Evolutionary conservation across 2,329 filamentous ascomycete genomes (phyloP).

Genomic region (Pseudogymnoascus sp.): DNA sequence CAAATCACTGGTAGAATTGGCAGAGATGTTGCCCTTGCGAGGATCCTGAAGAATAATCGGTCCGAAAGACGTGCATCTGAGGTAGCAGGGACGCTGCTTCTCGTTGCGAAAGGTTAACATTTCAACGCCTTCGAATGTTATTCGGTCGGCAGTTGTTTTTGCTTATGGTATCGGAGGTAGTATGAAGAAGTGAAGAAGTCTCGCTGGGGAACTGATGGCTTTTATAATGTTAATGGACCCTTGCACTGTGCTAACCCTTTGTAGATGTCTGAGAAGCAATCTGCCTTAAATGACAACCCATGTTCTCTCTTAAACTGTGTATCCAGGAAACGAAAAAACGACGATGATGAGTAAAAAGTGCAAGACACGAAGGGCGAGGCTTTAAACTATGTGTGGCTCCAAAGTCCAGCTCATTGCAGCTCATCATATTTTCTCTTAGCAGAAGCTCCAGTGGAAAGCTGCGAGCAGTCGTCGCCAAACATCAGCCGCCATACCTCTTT

Average conservation of each 20-base stretch:
- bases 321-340: background rate
- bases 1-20: background rate
- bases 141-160: background rate
- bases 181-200: background rate
- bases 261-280: background rate
- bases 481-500: constrained; percentile 10
- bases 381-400: background rate
- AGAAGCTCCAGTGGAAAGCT: background rate
- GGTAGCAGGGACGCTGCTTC: background rate
- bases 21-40: too few relatives aligned
- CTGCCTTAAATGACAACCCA: background rate
- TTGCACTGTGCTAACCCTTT: background rate
- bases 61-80: background rate
- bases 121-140: background rate
- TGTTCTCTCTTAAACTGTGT: background rate
- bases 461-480: background rate
- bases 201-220: background rate
- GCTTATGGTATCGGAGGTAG: background rate
- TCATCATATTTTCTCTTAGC: background rate
- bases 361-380: background rate
- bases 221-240: background rate
- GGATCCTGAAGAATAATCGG: background rate
- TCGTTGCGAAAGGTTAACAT: background rate
- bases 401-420: background rate
- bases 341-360: background rate